A percentile compares a stretch with the other conserved stretches of the same genome.
Evolutionary conservation across 2,329 filamentous ascomycete genomes (phyloP).

Genomic region (Talaromyces sp.): DNA sequence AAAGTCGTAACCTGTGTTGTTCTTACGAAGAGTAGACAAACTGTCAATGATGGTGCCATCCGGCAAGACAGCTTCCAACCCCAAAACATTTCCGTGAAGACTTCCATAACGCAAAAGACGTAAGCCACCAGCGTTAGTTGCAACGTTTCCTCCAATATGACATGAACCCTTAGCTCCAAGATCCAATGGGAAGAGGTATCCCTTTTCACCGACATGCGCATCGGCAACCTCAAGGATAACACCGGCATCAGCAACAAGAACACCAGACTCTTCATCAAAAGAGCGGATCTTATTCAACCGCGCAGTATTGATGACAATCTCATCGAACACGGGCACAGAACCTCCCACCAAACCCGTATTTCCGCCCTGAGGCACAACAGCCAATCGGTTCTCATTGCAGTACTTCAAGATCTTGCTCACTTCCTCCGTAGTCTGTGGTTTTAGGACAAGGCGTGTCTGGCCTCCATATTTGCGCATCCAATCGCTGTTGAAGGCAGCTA

Average conservation of each 20-base stretch:
- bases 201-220: constrained; percentile 74
- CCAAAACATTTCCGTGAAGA: constrained; percentile 87
- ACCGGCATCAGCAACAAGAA: constrained; percentile 85
- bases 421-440: constrained; percentile 78
- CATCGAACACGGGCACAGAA: constrained; percentile 94
- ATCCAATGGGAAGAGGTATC: constrained; percentile 91
- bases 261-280: constrained; percentile 90
- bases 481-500: constrained; percentile 91
- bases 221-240: constrained; percentile 88
- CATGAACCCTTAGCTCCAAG: constrained; percentile 97
- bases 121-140: constrained; percentile 91
- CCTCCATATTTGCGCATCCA: constrained; percentile 99
- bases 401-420: constrained; percentile 89
- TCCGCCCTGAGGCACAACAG: constrained; percentile 93
- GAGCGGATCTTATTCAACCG: constrained; percentile 89
- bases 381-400: constrained; percentile 89
- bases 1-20: constrained; percentile 97
- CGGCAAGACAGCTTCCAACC: constrained; percentile 87
- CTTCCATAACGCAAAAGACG: constrained; percentile 89
- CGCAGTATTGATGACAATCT: constrained; percentile 87
- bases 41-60: constrained; percentile 92
- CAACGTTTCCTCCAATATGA: constrained; percentile 91
- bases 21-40: constrained; percentile 84
- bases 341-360: constrained; percentile 96
- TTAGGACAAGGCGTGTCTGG: constrained; percentile 80